Conservation (phyloP, 495 filamentous ascomycete species). For the Xylaria sp. region DNA sequence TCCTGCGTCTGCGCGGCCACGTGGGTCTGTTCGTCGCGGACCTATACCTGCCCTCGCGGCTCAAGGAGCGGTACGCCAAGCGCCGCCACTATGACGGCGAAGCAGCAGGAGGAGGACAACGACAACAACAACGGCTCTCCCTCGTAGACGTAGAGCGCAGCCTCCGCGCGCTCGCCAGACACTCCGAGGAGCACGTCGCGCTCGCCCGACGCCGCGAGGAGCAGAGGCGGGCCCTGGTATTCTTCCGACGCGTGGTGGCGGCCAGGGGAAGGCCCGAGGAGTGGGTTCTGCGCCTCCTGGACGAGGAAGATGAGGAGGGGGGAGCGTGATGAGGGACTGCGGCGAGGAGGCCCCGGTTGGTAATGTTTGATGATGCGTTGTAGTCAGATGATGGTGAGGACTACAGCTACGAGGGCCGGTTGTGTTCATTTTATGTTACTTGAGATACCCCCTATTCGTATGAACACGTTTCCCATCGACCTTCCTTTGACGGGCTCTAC, state of each 20-base stretch:
- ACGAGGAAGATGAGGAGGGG: constrained; percentile 36
- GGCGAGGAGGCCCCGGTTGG: constrained; percentile 13
- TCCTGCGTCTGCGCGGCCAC: constrained; percentile 71
- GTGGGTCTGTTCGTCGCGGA: constrained; percentile 73
- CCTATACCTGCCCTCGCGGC: constrained; percentile 48
- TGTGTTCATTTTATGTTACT: not conserved
- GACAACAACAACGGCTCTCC: not conserved
- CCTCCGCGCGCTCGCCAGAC: constrained; percentile 28
- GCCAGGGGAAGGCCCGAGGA: constrained; percentile 40
- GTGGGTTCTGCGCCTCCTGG: constrained; percentile 37
- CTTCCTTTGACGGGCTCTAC: not conserved
- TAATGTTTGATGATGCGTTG: not conserved
- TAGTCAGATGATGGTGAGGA: not conserved
- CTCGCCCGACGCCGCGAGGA: constrained; percentile 34
- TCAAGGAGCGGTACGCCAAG: constrained; percentile 20
- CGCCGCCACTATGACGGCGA: not conserved
- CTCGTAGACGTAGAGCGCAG: not conserved
- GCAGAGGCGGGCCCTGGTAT: constrained; percentile 36
- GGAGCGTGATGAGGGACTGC: constrained; percentile 30
- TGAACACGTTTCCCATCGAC: not conserved
- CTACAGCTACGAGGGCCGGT: not conserved
- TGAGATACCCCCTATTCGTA: constrained; percentile 6
- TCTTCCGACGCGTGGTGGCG: constrained; percentile 41
- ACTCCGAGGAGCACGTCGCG: constrained; percentile 35
- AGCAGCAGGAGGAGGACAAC: not conserved